phyloP scores from a whole-genome alignment of 208 protist genomes.

The Leptomonas pyrrhocoris region DNA sequence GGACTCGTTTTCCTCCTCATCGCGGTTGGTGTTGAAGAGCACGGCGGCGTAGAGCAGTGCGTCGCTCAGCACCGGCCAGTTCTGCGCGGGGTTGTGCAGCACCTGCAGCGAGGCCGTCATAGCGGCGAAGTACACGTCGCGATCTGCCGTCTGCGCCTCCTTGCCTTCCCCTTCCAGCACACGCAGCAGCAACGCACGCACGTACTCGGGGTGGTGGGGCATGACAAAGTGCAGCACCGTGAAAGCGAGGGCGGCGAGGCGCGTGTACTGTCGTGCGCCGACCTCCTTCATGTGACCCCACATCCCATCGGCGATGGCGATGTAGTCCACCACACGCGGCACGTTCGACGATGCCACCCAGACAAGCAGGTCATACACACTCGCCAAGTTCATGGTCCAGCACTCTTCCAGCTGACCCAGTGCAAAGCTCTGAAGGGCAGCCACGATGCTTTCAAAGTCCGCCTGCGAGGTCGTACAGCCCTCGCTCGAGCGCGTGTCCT shows the following conservation, averaged over 20 bases:
- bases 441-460: conserved; percentile 21
- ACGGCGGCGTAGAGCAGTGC: conserved; percentile 72
- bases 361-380: conserved; percentile 75
- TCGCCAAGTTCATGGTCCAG: conserved; percentile 72
- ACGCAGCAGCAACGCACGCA: conserved; percentile 37
- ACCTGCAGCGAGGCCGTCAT: conserved; percentile 60
- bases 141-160: conserved; percentile 57
- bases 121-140: conserved; percentile 64
- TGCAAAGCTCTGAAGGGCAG: conserved; percentile 48
- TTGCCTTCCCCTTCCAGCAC: conserved; percentile 43
- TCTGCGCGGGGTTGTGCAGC: conserved; percentile 43
- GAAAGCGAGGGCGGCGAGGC: conserved; percentile 65
- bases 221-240: conserved; percentile 49
- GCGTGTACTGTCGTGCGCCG: conserved; percentile 61
- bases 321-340: conserved; percentile 37
- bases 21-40: conserved; percentile 70
- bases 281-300: conserved; percentile 71
- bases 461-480: not conserved
- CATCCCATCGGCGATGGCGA: conserved; percentile 53
- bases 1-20: conserved; percentile 81
- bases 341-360: conserved; percentile 46
- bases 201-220: conserved; percentile 43
- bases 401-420: conserved; percentile 72
- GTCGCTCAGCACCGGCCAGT: conserved; percentile 52
- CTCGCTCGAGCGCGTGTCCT: not conserved